Conservation (phyloP, 495 filamentous ascomycete species). For the Lophiostoma macrostomum region DNA sequence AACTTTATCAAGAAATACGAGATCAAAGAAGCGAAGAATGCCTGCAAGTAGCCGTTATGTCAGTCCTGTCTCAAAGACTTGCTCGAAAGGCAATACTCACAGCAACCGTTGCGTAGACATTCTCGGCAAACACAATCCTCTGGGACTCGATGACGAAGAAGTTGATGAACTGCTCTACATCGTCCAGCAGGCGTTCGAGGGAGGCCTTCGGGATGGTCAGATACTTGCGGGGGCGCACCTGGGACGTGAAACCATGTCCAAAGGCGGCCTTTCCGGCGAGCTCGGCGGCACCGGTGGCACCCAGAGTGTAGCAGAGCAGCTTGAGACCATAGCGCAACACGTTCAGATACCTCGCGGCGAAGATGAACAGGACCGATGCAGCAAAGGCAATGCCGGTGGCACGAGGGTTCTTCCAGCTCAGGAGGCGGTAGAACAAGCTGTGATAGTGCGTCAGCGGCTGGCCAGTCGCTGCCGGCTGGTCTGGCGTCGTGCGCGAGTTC, state of each 20-base stretch:
- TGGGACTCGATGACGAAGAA: constrained; percentile 97
- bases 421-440: constrained; percentile 86
- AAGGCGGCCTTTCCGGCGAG: constrained; percentile 71
- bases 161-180: constrained; percentile 88
- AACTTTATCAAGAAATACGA: constrained; percentile 94
- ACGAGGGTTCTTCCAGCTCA: constrained; percentile 73
- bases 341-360: constrained; percentile 85
- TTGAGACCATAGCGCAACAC: constrained; percentile 87
- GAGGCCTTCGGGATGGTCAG: constrained; percentile 86
- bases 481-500: constrained; percentile 63
- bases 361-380: constrained; percentile 72
- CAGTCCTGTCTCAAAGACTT: no score
- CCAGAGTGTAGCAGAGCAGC: constrained; percentile 66
- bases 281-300: constrained; percentile 63
- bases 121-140: constrained; percentile 92
- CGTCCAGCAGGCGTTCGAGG: constrained; percentile 73
- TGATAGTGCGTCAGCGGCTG: constrained; percentile 94
- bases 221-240: constrained; percentile 86
- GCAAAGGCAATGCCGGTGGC: constrained; percentile 84
- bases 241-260: constrained; percentile 74
- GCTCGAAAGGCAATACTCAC: no score
- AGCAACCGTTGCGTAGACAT: constrained; percentile 71
- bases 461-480: constrained; percentile 69
- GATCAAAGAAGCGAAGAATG: constrained; percentile 72
- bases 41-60: no score